Conservation (phyloP, 2,329 filamentous ascomycete species). For the Bipolaris sorokiniana region DNA sequence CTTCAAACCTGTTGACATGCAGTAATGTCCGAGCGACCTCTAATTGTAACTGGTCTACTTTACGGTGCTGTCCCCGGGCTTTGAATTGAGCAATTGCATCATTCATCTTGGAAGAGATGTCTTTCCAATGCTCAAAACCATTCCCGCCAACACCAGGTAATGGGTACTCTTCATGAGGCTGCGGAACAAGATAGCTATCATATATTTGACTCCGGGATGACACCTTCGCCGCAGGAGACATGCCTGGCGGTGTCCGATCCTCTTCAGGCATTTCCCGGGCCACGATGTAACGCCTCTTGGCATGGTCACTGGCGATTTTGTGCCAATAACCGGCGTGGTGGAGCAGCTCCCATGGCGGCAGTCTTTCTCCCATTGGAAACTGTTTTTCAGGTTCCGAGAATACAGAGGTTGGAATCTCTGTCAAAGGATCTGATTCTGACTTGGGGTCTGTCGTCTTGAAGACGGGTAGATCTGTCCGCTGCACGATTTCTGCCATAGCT, state of each 20-base stretch:
- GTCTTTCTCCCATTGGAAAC: slow-evolving; percentile 55
- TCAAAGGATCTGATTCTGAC: slow-evolving; percentile 33
- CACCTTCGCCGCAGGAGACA: slow-evolving; percentile 62
- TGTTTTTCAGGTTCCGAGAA: slow-evolving; percentile 60
- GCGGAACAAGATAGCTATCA: slow-evolving; percentile 66
- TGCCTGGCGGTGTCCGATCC: slow-evolving; percentile 61
- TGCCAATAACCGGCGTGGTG: slow-evolving; percentile 70
- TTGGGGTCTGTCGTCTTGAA: slow-evolving; percentile 44
- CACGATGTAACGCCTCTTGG: slow-evolving; percentile 56
- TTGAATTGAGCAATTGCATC: slow-evolving; percentile 59
- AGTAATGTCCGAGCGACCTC: slow-evolving; percentile 63
- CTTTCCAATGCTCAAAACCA: slow-evolving; percentile 59
- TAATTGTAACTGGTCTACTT: slow-evolving; percentile 61
- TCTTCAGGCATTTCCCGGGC: slow-evolving; percentile 65
- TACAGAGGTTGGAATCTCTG: slow-evolving; percentile 43
- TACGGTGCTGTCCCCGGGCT: slow-evolving; percentile 59
- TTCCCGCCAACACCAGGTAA: slow-evolving; percentile 47
- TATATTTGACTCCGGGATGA: slow-evolving; percentile 61
- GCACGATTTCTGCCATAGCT: slow-evolving; percentile 66
- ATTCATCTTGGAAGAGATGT: slow-evolving; percentile 58
- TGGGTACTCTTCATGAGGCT: slow-evolving; percentile 63
- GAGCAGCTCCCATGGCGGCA: slow-evolving; percentile 64
- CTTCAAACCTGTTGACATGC: slow-evolving; percentile 55
- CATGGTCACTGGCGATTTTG: slow-evolving; percentile 59
- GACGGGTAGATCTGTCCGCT: slow-evolving; percentile 57